Evolutionary conservation across 2,329 filamentous ascomycete genomes (phyloP).

Genomic region (Elsinoe arachidis): DNA sequence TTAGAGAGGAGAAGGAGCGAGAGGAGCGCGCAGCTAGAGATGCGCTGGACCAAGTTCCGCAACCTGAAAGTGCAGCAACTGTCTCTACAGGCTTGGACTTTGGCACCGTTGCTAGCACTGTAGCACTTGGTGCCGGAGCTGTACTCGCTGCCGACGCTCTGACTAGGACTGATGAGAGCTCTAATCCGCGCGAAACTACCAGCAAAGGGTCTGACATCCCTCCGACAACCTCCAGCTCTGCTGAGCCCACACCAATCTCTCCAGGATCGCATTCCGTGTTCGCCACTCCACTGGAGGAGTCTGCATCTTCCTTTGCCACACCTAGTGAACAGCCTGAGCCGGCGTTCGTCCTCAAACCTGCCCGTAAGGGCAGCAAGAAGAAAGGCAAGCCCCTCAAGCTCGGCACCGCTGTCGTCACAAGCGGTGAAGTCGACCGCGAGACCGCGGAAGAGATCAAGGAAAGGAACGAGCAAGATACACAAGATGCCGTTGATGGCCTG

Average conservation of each 20-base stretch:
- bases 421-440: conserved; percentile 17
- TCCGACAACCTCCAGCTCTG: neutral
- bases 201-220: neutral
- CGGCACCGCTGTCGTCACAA: conserved; percentile 18
- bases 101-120: neutral
- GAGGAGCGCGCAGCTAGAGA: neutral
- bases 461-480: conserved; percentile 22
- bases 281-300: conserved; percentile 7
- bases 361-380: conserved; percentile 29
- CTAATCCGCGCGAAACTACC: neutral
- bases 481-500: conserved; percentile 24
- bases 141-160: neutral
- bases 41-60: neutral
- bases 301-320: neutral
- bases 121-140: neutral
- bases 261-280: neutral
- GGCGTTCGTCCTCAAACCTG: neutral
- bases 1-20: conserved; percentile 25
- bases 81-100: neutral
- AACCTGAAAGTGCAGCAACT: neutral
- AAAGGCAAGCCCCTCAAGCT: conserved; percentile 22
- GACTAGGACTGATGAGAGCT: neutral
- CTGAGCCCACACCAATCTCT: neutral
- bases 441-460: conserved; percentile 21
- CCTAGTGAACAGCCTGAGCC: conserved; percentile 5